A percentile compares a stretch with the other conserved stretches of the same genome.
Evolutionary conservation across 2,329 filamentous ascomycete species (phyloP).

Genomic region (Colletotrichum karsti): DNA sequence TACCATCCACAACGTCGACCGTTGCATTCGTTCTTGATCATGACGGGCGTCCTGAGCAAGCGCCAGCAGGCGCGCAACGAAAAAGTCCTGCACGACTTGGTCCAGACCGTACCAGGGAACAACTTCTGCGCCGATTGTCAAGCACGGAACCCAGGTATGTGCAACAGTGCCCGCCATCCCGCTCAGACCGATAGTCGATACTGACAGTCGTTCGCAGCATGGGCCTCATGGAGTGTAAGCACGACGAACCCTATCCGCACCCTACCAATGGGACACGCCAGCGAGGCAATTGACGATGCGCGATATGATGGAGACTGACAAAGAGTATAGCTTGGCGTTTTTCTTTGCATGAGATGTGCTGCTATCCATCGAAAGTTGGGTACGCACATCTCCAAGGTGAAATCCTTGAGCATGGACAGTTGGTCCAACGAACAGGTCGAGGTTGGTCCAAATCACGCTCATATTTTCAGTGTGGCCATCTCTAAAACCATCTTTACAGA

Average conservation of each 20-base stretch:
- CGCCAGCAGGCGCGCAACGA: slow-evolving; percentile 98
- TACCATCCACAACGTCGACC: slow-evolving; percentile 5
- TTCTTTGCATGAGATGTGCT: slow-evolving; percentile 97
- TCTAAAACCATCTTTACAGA: slow-evolving; percentile 58
- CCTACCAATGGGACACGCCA: background rate
- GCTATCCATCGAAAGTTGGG: slow-evolving; percentile 95
- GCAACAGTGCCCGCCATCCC: background rate
- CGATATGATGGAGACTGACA: slow-evolving; percentile 15
- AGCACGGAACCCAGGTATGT: slow-evolving; percentile 85
- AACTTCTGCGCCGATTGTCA: slow-evolving; percentile 94
- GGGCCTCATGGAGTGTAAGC: slow-evolving; percentile 96
- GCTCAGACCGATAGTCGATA: slow-evolving; percentile 3
- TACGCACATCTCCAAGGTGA: slow-evolving; percentile 98
- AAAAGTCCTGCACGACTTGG: slow-evolving; percentile 86
- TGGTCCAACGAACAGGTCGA: slow-evolving; percentile 98
- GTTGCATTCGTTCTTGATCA: slow-evolving; percentile 42
- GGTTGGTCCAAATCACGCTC: slow-evolving; percentile 59
- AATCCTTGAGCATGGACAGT: slow-evolving; percentile 97
- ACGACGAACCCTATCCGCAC: background rate
- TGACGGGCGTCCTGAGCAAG: slow-evolving; percentile 86
- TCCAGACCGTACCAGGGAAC: slow-evolving; percentile 85
- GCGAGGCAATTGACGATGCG: background rate
- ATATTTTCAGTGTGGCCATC: background rate
- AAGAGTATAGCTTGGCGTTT: slow-evolving; percentile 81
- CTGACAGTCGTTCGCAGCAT: slow-evolving; percentile 62